Percentiles rank a stretch among this genome's conserved stretches.
Conservation (phyloP, 805 yeast species). For the Candida odintsovae region DNA sequence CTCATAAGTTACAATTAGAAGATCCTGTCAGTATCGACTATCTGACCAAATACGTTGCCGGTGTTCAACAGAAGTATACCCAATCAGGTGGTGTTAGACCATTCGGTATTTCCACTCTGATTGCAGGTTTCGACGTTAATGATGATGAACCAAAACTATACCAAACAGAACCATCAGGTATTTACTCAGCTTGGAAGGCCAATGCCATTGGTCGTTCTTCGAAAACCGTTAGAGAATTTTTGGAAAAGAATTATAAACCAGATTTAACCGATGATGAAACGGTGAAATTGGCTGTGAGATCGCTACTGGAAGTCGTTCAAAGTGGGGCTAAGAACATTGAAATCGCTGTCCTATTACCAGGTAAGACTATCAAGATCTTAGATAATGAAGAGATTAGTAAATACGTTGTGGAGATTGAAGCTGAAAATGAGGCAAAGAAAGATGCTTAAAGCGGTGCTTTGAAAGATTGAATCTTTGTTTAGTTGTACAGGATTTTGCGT, state of each 20-base stretch:
- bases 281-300: slow-evolving; percentile 74
- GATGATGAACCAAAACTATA: slow-evolving; percentile 77
- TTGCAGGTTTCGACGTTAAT: slow-evolving; percentile 91
- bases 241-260: slow-evolving; percentile 77
- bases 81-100: slow-evolving; percentile 99
- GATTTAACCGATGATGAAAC: slow-evolving; percentile 65
- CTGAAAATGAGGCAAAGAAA: slow-evolving; percentile 51
- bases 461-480: neutral
- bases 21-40: slow-evolving; percentile 91
- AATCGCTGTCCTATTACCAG: slow-evolving; percentile 78
- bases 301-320: slow-evolving; percentile 92
- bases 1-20: slow-evolving; percentile 88
- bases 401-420: slow-evolving; percentile 78
- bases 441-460: neutral
- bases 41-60: slow-evolving; percentile 92
- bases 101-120: slow-evolving; percentile 90
- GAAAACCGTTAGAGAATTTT: slow-evolving; percentile 90
- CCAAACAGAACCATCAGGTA: slow-evolving; percentile 97
- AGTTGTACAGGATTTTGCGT: neutral
- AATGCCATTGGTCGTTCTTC: slow-evolving; percentile 94
- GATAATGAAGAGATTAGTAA: slow-evolving; percentile 66
- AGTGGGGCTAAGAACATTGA: slow-evolving; percentile 97
- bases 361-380: slow-evolving; percentile 50
- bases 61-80: slow-evolving; percentile 93
- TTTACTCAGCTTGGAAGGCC: slow-evolving; percentile 96